Percentiles rank a stretch among this genome's conserved stretches.
Conservation (phyloP, 371 early-diverging fungal species). For the Saksenaea vasiformis region DNA sequence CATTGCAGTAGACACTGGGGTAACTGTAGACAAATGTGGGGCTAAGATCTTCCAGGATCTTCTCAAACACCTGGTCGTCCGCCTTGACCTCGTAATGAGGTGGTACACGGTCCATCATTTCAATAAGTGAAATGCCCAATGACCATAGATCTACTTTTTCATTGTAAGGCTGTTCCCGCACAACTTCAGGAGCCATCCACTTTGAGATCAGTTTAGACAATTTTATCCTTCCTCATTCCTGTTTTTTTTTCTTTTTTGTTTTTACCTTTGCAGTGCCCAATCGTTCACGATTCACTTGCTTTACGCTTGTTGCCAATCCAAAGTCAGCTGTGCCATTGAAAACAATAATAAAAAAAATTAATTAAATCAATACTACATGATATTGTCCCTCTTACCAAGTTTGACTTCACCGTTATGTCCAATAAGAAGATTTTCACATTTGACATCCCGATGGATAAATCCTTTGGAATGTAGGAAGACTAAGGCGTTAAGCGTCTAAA, state of each 20-base stretch:
- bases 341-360: background rate
- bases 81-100: conserved; percentile 45
- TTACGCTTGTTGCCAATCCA: conserved; percentile 44
- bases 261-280: conserved; percentile 50
- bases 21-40: conserved; percentile 51
- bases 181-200: conserved; percentile 61
- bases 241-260: background rate
- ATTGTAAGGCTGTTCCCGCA: conserved; percentile 36
- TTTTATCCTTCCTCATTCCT: background rate
- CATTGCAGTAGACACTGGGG: conserved; percentile 46
- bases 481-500: conserved; percentile 41
- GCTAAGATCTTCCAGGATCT: conserved; percentile 38
- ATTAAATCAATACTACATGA: background rate
- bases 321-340: conserved; percentile 37
- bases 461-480: conserved; percentile 42
- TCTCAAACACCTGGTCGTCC: conserved; percentile 40
- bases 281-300: conserved; percentile 37
- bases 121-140: conserved; percentile 51
- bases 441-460: conserved; percentile 53
- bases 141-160: conserved; percentile 55
- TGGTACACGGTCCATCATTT: conserved; percentile 60
- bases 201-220: background rate
- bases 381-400: conserved; percentile 23
- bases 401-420: conserved; percentile 48
- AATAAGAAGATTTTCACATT: conserved; percentile 50